phyloP scores from a whole-genome alignment of 441 rosid species.

The Aleurites moluccanus region DNA sequence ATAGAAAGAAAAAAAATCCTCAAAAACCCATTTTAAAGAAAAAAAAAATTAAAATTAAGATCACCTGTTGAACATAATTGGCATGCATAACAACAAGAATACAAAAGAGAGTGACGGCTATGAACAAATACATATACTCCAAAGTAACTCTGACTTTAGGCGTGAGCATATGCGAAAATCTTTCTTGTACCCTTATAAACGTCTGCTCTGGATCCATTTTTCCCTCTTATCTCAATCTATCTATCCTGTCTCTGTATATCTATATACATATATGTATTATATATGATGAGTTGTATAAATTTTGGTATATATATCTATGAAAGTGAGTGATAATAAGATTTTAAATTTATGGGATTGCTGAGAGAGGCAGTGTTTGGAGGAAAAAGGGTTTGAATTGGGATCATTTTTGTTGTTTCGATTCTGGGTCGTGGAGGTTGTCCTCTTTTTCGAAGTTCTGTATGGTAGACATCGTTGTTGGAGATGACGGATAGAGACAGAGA shows the following conservation, averaged over 20 bases:
- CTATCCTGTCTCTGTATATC: not conserved
- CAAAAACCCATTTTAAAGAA: not conserved
- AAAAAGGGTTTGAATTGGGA: no score
- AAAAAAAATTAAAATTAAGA: not conserved
- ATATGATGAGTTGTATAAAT: no score
- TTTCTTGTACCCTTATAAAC: conserved; percentile 89
- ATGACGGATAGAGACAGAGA: not conserved
- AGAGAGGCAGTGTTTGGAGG: no score
- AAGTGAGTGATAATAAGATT: not conserved
- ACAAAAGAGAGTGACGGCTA: conserved; percentile 79
- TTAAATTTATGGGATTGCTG: not conserved
- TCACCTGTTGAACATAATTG: conserved; percentile 95
- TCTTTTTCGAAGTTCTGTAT: not conserved
- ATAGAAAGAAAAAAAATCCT: not conserved
- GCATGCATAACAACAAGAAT: conserved; percentile 99
- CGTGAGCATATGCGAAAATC: conserved; percentile 85
- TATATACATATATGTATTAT: no score
- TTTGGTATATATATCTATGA: not conserved
- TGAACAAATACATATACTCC: conserved; percentile 75
- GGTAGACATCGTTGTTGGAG: not conserved
- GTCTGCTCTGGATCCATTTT: conserved; percentile 97
- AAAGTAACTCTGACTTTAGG: conserved; percentile 73
- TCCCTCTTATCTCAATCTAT: not conserved
- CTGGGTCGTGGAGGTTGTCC: not conserved
- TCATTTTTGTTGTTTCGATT: not conserved